These are phyloP conservation scores for Styphnolobium japonicum DNA, from an alignment of 306 rosid genomes.

Conservation along the genomic window DNA sequence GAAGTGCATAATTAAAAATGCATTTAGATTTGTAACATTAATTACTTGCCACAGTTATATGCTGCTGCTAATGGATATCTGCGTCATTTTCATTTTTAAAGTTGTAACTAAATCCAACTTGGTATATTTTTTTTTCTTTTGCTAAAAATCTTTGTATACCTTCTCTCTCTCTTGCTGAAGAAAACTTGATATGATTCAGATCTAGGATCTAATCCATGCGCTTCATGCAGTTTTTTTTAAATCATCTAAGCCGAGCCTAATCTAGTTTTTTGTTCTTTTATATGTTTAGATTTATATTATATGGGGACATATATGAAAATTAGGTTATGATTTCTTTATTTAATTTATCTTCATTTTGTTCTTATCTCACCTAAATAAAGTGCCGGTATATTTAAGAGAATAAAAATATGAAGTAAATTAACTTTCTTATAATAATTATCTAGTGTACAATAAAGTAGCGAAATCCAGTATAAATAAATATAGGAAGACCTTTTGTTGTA, in stretches of 20 bases:
- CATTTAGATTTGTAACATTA: neutral
- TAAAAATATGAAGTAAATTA: neutral
- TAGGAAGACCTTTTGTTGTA: neutral
- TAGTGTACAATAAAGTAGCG: neutral
- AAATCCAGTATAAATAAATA: neutral
- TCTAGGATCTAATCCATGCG: conserved; percentile 7
- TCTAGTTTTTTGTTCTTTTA: neutral
- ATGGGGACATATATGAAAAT: neutral
- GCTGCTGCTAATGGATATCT: neutral
- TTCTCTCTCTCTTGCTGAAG: neutral
- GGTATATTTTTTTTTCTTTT: neutral
- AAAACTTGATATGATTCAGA: neutral
- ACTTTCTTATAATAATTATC: neutral
- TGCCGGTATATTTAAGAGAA: neutral
- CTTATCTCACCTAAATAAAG: neutral
- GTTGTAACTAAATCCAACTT: neutral
- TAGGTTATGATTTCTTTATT: neutral
- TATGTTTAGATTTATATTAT: neutral
- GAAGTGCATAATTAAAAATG: neutral
- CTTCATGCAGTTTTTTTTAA: neutral
- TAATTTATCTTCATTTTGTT: neutral
- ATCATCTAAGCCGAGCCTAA: neutral
- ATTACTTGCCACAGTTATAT: neutral
- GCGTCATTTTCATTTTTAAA: neutral
- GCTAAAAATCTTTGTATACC: neutral